Evolutionary conservation across 2,329 filamentous ascomycete species (phyloP), one percentile per base, ranked within the genome.

Genomic region (Phoma sp.): DNA sequence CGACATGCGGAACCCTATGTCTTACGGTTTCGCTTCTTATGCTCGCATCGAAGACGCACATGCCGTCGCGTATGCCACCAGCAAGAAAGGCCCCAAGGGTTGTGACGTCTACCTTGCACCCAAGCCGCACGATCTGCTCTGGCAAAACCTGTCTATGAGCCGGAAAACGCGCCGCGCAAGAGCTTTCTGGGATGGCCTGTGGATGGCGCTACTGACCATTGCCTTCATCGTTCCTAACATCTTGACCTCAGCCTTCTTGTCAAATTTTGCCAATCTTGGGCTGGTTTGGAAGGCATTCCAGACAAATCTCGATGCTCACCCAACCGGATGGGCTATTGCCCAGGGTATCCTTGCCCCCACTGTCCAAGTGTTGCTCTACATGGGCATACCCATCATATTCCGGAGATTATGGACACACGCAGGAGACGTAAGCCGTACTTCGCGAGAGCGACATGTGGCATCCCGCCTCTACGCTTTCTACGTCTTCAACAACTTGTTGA

Each of bases 401-500:
- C 89, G 95, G 49, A 88, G 91, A 29, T 81, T 98, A 35, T 89
- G 91, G 22, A 89, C 91, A 51, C 86, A 86, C 61, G 89, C 90
- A 7, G 95, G 95, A 59, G 93, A 97, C 72, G 84, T 90, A 59
- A 96, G 91, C 32, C 98, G 97, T 77, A 96, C 91, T 0, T 90
- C 91, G 25, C 86, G 95, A 47, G 95, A 99, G 72, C 84, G 91
- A 18, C 93, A 98, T 74, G 95, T 98, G 47, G 83, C 93, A 53
- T 87, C 86, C 58, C 96, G 96, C 73, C 82, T 99, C 1, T 99
- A 96, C 75, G 85, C 89, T n/a, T 99, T 99, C 79, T 98, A 98
- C 76, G 85, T 97, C 47, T 92, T 99, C 81, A 98, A 99, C 83
- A 97, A 98, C 72, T 77, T 98, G 49, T 79, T 98, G 59, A 87